These are phyloP conservation scores for Phlyctochytrium planicorne DNA, from an alignment of 192 early-diverging fungal genomes.

Conservation along the genomic window DNA sequence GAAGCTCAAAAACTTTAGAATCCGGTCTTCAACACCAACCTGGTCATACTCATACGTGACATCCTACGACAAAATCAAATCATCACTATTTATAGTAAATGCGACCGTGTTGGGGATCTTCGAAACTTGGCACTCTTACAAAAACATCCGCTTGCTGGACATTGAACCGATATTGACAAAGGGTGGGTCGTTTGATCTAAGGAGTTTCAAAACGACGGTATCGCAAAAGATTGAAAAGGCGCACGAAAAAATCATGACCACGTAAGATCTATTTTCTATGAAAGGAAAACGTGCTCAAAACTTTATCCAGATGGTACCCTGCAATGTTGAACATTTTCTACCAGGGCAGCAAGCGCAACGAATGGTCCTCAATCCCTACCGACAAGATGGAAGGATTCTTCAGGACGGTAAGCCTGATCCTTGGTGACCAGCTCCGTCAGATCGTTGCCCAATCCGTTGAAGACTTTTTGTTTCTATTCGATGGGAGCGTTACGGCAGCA, in stretches of 20 bases:
- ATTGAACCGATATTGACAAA: constrained; percentile 46
- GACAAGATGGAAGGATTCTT: constrained; percentile 59
- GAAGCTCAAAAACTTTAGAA: constrained; percentile 18
- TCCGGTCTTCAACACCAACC: constrained; percentile 46
- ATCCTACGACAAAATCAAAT: constrained; percentile 34
- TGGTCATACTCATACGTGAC: constrained; percentile 43
- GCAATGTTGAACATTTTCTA: constrained; percentile 62
- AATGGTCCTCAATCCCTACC: constrained; percentile 51
- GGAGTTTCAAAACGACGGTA: constrained; percentile 46
- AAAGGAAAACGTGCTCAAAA: constrained; percentile 3
- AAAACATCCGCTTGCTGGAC: constrained; percentile 49
- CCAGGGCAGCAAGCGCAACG: constrained; percentile 56
- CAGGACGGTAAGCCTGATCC: constrained; percentile 45
- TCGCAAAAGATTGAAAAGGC: constrained; percentile 54
- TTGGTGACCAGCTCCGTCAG: constrained; percentile 50
- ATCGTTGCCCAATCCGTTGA: constrained; percentile 46
- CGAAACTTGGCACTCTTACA: constrained; percentile 47
- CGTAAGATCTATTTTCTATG: constrained; percentile 24
- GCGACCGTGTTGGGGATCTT: constrained; percentile 52
- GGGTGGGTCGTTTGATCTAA: constrained; percentile 49
- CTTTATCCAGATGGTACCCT: constrained; percentile 64
- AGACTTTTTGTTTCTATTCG: constrained; percentile 56
- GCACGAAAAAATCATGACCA: constrained; percentile 59
- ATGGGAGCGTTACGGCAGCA: constrained; percentile 24
- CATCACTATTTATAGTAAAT: constrained; percentile 42